These are phyloP conservation scores for Phellinidium pouzarii DNA, from an alignment of 1,284 basidiomycete species.

Conservation along the genomic window DNA sequence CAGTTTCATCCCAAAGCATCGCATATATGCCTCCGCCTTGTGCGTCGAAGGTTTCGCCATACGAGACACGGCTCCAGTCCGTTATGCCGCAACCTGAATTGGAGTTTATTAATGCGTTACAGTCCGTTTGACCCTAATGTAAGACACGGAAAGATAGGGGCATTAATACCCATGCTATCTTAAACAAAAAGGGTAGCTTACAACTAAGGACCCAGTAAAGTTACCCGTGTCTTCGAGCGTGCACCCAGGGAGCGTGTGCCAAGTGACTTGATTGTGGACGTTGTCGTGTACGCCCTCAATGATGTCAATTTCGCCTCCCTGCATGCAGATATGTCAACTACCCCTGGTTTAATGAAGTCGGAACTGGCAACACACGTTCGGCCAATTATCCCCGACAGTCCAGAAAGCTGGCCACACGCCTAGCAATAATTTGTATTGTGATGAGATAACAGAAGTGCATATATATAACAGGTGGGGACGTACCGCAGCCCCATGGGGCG, in stretches of 20 bases:
- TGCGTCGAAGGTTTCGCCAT: conserved; percentile 63
- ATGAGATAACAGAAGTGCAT: too few species aligned
- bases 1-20: conserved; percentile 72
- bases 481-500: conserved; percentile 70
- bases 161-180: not conserved
- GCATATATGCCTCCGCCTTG: conserved; percentile 72
- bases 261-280: conserved; percentile 70
- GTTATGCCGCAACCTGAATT: conserved; percentile 67
- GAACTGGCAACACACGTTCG: conserved; percentile 33
- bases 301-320: conserved; percentile 77
- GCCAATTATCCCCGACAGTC: conserved; percentile 53
- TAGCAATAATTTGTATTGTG: conserved; percentile 23
- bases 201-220: conserved; percentile 53
- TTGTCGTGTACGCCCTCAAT: conserved; percentile 75
- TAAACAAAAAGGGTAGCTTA: conserved; percentile 26
- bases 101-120: conserved; percentile 43
- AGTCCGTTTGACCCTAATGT: conserved; percentile 40
- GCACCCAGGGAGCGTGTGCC: conserved; percentile 37
- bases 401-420: conserved; percentile 65
- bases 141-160: not conserved
- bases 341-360: not conserved
- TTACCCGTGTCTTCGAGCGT: conserved; percentile 34
- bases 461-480: conserved; percentile 20
- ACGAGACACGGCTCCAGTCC: conserved; percentile 66
- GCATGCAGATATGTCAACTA: conserved; percentile 8